Conservation (phyloP, 495 filamentous ascomycete species). For the Lepidopterella palustris region DNA sequence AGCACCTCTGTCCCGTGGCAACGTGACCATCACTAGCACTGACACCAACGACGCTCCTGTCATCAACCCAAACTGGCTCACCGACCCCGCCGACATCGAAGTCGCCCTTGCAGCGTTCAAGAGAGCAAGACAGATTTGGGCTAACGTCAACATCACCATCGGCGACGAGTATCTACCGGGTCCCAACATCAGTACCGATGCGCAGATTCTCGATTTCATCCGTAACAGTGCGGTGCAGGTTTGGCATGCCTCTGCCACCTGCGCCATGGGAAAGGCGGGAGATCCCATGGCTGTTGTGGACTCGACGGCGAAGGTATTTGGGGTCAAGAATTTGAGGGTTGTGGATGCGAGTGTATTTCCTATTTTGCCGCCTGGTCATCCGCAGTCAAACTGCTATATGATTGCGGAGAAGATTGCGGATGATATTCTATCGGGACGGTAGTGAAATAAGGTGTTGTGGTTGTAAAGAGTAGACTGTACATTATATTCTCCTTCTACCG, state of each 20-base stretch:
- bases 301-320: constrained; percentile 13
- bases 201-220: constrained; percentile 21
- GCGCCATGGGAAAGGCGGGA: constrained; percentile 14
- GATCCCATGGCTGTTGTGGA: constrained; percentile 18
- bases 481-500: too few relatives aligned
- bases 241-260: constrained; percentile 20
- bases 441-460: background rate
- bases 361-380: constrained; percentile 19
- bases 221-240: constrained; percentile 3
- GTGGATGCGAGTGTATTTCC: constrained; percentile 17
- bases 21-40: constrained; percentile 21
- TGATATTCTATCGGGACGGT: constrained; percentile 3
- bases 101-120: constrained; percentile 25
- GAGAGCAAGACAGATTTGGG: constrained; percentile 12
- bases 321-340: constrained; percentile 13
- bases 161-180: constrained; percentile 24
- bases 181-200: constrained; percentile 19
- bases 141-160: background rate
- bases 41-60: constrained; percentile 14
- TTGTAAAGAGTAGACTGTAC: background rate
- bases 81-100: constrained; percentile 20
- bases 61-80: constrained; percentile 29
- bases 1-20: constrained; percentile 20
- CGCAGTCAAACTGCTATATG: constrained; percentile 19
- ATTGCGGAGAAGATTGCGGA: constrained; percentile 18